Conservation (phyloP, 345 rosid genomes). For the Citrus trifoliata region DNA sequence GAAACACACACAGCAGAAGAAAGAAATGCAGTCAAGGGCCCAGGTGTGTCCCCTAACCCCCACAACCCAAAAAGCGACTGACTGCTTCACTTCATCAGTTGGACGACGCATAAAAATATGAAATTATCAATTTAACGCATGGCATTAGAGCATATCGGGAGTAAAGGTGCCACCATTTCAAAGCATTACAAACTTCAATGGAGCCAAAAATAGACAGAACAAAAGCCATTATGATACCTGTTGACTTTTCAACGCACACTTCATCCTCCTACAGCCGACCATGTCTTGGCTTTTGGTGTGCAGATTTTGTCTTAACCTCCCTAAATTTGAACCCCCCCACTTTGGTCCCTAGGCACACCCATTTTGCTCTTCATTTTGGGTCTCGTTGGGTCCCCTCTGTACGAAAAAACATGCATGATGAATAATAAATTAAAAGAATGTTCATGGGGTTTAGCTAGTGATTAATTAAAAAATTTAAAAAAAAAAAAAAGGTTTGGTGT, state of each 20-base stretch:
- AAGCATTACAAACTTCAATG: constrained; percentile 10
- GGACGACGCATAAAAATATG: neutral
- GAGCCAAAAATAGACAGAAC: constrained; percentile 8
- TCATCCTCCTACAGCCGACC: constrained; percentile 23
- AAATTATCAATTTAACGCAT: constrained; percentile 12
- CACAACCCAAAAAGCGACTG: neutral
- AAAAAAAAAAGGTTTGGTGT: neutral
- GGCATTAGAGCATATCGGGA: neutral
- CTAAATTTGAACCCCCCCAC: neutral
- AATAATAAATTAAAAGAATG: neutral
- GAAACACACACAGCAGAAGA: neutral
- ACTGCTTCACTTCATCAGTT: neutral
- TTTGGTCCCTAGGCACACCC: neutral
- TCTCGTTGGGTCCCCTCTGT: constrained; percentile 27
- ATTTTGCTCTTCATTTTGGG: constrained; percentile 12
- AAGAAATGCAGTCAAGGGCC: neutral
- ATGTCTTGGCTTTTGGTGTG: constrained; percentile 19
- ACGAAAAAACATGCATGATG: neutral
- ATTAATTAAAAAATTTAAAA: too few species aligned
- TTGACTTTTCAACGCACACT: constrained; percentile 20
- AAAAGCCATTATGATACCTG: neutral
- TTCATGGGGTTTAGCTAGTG: too few species aligned
- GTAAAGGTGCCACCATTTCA: neutral
- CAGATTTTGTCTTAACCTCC: constrained; percentile 10
- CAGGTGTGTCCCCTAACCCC: neutral